phyloP scores from a whole-genome alignment of 176 grass and related monocot species.

The Hordeum marinum region DNA sequence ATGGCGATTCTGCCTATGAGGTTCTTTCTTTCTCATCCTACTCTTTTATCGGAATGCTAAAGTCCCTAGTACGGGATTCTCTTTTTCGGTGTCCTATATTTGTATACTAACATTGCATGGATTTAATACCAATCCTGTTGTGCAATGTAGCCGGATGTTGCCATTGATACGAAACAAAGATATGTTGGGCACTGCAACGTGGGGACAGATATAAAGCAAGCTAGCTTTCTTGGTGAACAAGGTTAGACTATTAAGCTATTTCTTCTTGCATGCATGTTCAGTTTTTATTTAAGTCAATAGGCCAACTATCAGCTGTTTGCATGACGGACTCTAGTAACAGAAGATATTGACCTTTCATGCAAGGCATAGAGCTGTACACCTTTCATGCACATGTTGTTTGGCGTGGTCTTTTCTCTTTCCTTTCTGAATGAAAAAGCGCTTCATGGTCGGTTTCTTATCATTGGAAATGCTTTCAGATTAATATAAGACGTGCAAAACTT shows the following conservation, averaged over 20 bases:
- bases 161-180: slow-evolving; percentile 96
- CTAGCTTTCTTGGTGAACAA: slow-evolving; percentile 89
- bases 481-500: neutral
- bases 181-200: slow-evolving; percentile 93
- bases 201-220: slow-evolving; percentile 98
- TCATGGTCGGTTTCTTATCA: neutral
- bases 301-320: neutral
- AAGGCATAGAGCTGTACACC: neutral
- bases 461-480: neutral
- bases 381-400: neutral
- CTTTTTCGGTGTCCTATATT: neutral
- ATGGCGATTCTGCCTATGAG: slow-evolving; percentile 54
- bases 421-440: neutral
- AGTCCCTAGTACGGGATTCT: neutral
- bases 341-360: neutral
- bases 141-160: slow-evolving; percentile 71
- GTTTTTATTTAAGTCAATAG: neutral
- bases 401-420: neutral
- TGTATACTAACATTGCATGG: neutral
- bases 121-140: slow-evolving; percentile 23
- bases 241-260: slow-evolving; percentile 51
- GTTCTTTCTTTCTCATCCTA: slow-evolving; percentile 28
- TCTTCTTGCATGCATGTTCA: slow-evolving; percentile 13
- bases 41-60: neutral
- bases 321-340: slow-evolving; percentile 3